Percentiles rank a stretch among this genome's conserved stretches.
phyloP scores from a whole-genome alignment of 2,329 filamentous ascomycete genomes.

The Aureobasidium melanogenum region DNA sequence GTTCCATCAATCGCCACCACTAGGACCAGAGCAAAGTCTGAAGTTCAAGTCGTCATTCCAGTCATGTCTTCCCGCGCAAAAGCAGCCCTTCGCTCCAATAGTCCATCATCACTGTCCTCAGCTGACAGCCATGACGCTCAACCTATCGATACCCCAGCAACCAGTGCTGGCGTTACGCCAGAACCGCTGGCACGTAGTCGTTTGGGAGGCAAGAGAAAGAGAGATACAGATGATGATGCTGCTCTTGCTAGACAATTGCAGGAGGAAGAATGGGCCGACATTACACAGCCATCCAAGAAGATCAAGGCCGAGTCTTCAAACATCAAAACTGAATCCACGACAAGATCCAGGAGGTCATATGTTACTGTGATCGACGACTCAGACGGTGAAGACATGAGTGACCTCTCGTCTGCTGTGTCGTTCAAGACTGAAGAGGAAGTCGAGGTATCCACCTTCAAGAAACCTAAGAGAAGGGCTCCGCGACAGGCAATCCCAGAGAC shows the following conservation, averaged over 20 bases:
- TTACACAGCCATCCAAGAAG: constrained; percentile 10
- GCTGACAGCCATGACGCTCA: constrained; percentile 34
- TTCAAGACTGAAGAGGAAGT: not conserved
- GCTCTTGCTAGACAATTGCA: constrained; percentile 25
- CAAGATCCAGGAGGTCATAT: not conserved
- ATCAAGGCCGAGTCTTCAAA: constrained; percentile 18
- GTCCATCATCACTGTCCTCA: constrained; percentile 17
- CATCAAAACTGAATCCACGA: constrained; percentile 16
- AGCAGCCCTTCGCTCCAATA: not conserved
- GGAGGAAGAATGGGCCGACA: constrained; percentile 26
- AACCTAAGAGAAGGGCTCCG: constrained; percentile 6
- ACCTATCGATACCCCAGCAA: constrained; percentile 54
- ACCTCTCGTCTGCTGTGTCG: constrained; percentile 21
- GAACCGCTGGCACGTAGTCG: constrained; percentile 31
- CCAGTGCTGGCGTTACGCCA: constrained; percentile 50
- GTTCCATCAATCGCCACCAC: not conserved
- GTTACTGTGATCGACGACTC: constrained; percentile 20
- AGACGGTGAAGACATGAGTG: constrained; percentile 17
- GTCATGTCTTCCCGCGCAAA: constrained; percentile 7
- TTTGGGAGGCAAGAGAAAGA: constrained; percentile 23
- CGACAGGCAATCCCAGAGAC: constrained; percentile 16
- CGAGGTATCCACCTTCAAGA: constrained; percentile 12
- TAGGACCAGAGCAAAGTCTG: not conserved
- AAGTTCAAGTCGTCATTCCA: constrained; percentile 11
- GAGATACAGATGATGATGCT: constrained; percentile 22